Evolutionary conservation across 257 asterid genomes (phyloP).

Genomic region (Solanum pimpinellifolium): DNA sequence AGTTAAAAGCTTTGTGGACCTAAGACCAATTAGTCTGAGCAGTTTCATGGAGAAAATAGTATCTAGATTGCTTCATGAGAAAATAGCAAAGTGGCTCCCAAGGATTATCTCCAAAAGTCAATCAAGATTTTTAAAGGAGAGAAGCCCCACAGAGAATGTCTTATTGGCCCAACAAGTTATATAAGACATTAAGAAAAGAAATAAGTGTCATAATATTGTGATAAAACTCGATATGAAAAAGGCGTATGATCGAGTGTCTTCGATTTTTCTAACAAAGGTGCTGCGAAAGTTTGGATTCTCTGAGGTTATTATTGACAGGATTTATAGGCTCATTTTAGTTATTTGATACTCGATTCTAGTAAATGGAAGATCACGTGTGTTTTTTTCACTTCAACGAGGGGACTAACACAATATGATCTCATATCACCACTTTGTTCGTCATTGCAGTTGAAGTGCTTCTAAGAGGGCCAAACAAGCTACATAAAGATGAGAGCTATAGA

Average conservation of each 20-base stretch:
- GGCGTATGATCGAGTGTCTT: not conserved
- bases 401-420: not conserved
- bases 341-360: not conserved
- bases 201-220: not conserved
- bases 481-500: not conserved
- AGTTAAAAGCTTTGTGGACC: not conserved
- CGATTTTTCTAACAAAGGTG: not conserved
- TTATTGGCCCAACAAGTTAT: not conserved
- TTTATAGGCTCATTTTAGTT: no score
- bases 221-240: no score
- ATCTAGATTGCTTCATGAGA: not conserved
- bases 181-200: no score
- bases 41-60: not conserved
- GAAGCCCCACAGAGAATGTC: not conserved
- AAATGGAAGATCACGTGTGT: no score
- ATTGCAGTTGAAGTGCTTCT: not conserved
- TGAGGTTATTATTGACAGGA: not conserved
- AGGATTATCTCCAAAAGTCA: not conserved
- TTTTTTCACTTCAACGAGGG: not conserved
- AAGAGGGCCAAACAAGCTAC: not conserved
- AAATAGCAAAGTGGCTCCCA: not conserved
- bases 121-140: not conserved
- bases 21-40: not conserved
- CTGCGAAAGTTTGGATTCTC: not conserved
- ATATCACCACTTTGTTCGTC: not conserved